A percentile compares a stretch with the other conserved stretches of the same genome.
Conservation (phyloP, 148 eudicot genomes). For the Camellia sinensis region DNA sequence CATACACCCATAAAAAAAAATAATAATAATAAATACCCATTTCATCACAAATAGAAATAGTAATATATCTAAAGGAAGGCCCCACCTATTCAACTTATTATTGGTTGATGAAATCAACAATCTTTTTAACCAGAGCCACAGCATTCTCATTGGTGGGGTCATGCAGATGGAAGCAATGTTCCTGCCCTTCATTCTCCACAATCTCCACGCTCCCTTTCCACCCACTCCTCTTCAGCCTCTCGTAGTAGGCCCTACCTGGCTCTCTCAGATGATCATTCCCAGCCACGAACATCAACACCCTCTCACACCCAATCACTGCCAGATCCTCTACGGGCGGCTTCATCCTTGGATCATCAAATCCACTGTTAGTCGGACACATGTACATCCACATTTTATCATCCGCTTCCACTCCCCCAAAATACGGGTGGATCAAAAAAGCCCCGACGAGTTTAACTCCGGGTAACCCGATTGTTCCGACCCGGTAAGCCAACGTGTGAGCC, state of each 20-base stretch:
- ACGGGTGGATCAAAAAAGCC: constrained; percentile 23
- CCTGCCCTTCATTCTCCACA: constrained; percentile 12
- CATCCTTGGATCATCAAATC: constrained; percentile 17
- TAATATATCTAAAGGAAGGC: too few relatives aligned
- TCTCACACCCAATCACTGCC: constrained; percentile 16
- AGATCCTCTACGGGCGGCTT: constrained; percentile 19
- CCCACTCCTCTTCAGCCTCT: constrained; percentile 24
- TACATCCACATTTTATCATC: constrained; percentile 21
- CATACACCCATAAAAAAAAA: too few relatives aligned
- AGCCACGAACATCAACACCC: constrained; percentile 25
- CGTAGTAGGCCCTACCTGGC: constrained; percentile 4
- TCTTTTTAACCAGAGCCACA: constrained; percentile 1
- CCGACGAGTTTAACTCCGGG: constrained; percentile 15
- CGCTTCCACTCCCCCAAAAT: constrained; percentile 4
- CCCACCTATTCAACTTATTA: too few relatives aligned
- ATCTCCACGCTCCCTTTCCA: constrained; percentile 13
- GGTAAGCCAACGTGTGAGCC: constrained; percentile 9
- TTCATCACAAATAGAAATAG: too few relatives aligned
- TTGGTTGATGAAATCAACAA: background rate
- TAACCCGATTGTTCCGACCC: constrained; percentile 22
- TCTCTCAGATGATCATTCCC: constrained; percentile 21
- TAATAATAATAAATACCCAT: too few relatives aligned
- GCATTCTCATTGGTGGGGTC: background rate
- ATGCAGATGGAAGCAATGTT: constrained; percentile 14
- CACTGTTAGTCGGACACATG: constrained; percentile 17